Percentiles rank a stretch among this genome's conserved stretches.
Conservation (phyloP, 768 basidiomycete genomes). For the Boletus bicolor region DNA sequence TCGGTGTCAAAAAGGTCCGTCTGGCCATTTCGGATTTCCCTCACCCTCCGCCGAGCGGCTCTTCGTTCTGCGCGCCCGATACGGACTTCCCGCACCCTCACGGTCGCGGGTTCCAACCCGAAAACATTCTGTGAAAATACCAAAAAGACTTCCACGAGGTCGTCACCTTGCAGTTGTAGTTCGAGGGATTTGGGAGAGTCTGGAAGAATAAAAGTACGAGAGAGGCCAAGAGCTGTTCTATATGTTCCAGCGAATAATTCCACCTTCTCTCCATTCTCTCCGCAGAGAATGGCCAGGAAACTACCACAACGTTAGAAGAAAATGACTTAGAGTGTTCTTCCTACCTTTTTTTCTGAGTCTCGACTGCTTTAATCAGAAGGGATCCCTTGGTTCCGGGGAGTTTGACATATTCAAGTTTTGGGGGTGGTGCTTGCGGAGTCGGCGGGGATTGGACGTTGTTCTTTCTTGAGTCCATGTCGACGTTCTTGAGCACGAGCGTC, state of each 20-base stretch:
- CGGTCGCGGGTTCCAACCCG: slow-evolving; percentile 88
- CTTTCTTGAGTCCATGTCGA: slow-evolving; percentile 41
- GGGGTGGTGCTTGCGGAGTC: slow-evolving; percentile 59
- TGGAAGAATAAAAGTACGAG: slow-evolving; percentile 90
- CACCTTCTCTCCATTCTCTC: slow-evolving; percentile 89
- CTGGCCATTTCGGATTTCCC: slow-evolving; percentile 56
- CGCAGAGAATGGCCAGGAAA: slow-evolving; percentile 90
- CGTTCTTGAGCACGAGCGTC: slow-evolving; percentile 32
- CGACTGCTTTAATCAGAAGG: slow-evolving; percentile 79
- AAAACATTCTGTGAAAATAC: slow-evolving; percentile 92
- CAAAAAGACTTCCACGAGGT: slow-evolving; percentile 87
- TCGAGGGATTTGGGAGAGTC: slow-evolving; percentile 88
- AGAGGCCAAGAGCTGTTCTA: slow-evolving; percentile 82
- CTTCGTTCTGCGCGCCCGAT: slow-evolving; percentile 86
- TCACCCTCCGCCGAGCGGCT: slow-evolving; percentile 76
- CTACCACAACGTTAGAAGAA: slow-evolving; percentile 35
- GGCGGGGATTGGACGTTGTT: slow-evolving; percentile 31
- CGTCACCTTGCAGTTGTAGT: slow-evolving; percentile 86
- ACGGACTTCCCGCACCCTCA: slow-evolving; percentile 89
- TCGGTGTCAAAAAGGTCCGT: slow-evolving; percentile 45
- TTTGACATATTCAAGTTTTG: slow-evolving; percentile 89
- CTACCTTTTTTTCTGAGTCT: slow-evolving; percentile 86
- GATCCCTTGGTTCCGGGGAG: slow-evolving; percentile 88
- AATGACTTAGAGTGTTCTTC: not conserved
- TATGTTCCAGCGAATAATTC: slow-evolving; percentile 92